Percentiles rank a stretch among this genome's conserved stretches.
Evolutionary conservation across 2,329 filamentous ascomycete species (phyloP).

Genomic region (Fusarium sp.): DNA sequence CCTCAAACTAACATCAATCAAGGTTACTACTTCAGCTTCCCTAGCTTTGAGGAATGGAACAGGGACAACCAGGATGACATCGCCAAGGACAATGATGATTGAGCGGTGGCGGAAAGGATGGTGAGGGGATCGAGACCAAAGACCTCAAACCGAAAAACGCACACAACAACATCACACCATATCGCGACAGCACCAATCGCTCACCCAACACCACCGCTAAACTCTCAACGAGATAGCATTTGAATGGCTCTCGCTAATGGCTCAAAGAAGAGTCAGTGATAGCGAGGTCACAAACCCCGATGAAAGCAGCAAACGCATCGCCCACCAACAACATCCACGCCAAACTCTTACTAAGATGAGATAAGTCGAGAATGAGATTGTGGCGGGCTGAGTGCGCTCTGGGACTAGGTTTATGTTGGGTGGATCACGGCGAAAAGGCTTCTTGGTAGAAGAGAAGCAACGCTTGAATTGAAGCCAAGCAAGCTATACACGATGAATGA

Average conservation of each 20-base stretch:
- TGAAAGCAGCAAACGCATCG: slow-evolving; percentile 21
- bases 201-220: slow-evolving; percentile 19
- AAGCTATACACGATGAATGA: slow-evolving; percentile 28
- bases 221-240: slow-evolving; percentile 12
- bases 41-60: slow-evolving; percentile 77
- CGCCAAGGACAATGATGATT: slow-evolving; percentile 45
- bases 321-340: slow-evolving; percentile 23
- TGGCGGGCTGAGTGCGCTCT: slow-evolving; percentile 35
- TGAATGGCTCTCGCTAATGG: slow-evolving; percentile 9
- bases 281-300: slow-evolving; percentile 33
- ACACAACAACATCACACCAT: slow-evolving; percentile 23
- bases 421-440: slow-evolving; percentile 24
- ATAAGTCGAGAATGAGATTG: slow-evolving; percentile 19
- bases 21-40: slow-evolving; percentile 77
- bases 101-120: slow-evolving; percentile 29
- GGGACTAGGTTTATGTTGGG: slow-evolving; percentile 25
- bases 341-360: slow-evolving; percentile 15
- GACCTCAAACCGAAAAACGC: slow-evolving; percentile 35
- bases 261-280: slow-evolving; percentile 31
- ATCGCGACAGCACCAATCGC: slow-evolving; percentile 18
- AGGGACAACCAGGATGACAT: slow-evolving; percentile 51
- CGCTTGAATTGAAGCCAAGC: slow-evolving; percentile 25
- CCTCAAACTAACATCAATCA: slow-evolving; percentile 52
- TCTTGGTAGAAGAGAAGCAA: slow-evolving; percentile 29
- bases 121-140: slow-evolving; percentile 26